Percentiles rank a stretch among this genome's conserved stretches.
phyloP scores from a whole-genome alignment of 495 filamentous ascomycete species.

The Sphaerosporella brunnea region DNA sequence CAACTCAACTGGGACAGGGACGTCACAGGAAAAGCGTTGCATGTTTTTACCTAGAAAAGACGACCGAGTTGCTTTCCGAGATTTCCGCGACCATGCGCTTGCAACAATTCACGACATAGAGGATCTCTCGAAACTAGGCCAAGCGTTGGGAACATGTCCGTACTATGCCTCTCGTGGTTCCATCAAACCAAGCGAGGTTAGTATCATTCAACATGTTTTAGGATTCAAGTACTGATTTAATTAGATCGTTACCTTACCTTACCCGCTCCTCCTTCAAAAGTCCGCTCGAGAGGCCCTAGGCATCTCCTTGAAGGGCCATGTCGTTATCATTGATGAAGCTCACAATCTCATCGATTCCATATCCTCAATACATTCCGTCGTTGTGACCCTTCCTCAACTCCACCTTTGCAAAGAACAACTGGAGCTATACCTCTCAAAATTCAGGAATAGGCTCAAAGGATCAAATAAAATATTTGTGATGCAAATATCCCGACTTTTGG shows the following conservation, averaged over 20 bases:
- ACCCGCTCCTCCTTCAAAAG: constrained; percentile 75
- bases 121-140: constrained; percentile 64
- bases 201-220: constrained; percentile 12
- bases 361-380: constrained; percentile 64
- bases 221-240: not conserved
- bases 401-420: constrained; percentile 54
- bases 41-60: constrained; percentile 61
- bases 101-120: constrained; percentile 86
- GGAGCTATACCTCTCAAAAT: constrained; percentile 66
- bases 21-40: constrained; percentile 49
- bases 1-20: constrained; percentile 9
- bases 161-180: constrained; percentile 83
- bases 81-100: constrained; percentile 76
- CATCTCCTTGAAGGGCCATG: constrained; percentile 67
- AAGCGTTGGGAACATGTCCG: constrained; percentile 66
- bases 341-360: constrained; percentile 97
- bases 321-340: constrained; percentile 90
- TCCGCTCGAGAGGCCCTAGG: constrained; percentile 76
- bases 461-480: constrained; percentile 86
- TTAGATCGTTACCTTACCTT: constrained; percentile 82
- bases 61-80: constrained; percentile 48
- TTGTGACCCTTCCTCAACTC: constrained; percentile 54
- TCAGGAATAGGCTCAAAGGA: constrained; percentile 71
- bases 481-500: constrained; percentile 63
- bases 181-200: constrained; percentile 60